These are phyloP conservation scores for Blastobotrys parvus DNA, from an alignment of 805 yeast genomes.

Conservation along the genomic window DNA sequence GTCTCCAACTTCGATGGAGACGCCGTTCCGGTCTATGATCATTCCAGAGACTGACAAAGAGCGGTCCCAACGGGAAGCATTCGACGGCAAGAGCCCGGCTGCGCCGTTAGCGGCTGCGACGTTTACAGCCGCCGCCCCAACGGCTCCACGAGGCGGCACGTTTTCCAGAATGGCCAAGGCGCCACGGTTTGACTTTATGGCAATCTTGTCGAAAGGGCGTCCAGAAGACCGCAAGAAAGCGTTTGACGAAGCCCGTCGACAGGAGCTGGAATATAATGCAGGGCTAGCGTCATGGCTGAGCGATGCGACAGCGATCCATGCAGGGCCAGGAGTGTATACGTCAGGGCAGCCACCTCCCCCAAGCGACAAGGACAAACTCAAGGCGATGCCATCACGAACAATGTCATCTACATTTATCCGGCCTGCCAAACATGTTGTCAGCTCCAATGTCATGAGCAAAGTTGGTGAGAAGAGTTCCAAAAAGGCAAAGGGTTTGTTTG, in stretches of 20 bases:
- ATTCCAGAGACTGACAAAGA: background rate
- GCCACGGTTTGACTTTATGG: constrained; percentile 27
- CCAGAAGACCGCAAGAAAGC: constrained; percentile 23
- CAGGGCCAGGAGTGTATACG: constrained; percentile 16
- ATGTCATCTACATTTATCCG: constrained; percentile 17
- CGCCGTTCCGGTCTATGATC: constrained; percentile 1
- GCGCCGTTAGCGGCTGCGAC: background rate
- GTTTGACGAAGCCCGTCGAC: constrained; percentile 22
- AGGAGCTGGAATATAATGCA: constrained; percentile 27
- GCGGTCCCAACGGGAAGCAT: background rate
- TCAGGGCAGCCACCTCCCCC: constrained; percentile 25
- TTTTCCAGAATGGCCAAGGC: background rate
- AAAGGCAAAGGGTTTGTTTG: constrained; percentile 26
- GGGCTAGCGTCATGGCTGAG: constrained; percentile 28
- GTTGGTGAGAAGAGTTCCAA: constrained; percentile 29
- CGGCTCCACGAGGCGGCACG: background rate
- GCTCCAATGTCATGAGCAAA: constrained; percentile 15
- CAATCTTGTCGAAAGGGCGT: constrained; percentile 21
- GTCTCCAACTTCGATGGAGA: background rate
- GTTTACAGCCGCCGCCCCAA: background rate
- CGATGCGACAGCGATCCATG: constrained; percentile 9
- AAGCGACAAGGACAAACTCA: constrained; percentile 9
- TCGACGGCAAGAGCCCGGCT: background rate
- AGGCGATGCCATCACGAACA: constrained; percentile 14
- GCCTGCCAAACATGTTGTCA: constrained; percentile 17